Conservation (phyloP, 129 eudicot genomes). For the Erigeron canadensis region DNA sequence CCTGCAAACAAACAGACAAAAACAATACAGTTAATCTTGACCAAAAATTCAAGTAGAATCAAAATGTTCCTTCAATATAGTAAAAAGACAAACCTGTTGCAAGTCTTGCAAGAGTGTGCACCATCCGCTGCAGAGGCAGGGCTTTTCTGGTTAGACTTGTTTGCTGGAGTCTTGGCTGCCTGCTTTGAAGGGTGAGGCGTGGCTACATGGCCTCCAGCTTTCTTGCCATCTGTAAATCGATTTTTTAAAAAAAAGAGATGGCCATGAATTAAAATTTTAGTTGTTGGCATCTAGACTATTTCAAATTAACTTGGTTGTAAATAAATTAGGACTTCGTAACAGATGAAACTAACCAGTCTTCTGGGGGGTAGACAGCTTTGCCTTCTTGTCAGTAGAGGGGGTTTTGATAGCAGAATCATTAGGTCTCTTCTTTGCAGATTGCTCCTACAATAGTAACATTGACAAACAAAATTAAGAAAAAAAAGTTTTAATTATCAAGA, state of each 20-base stretch:
- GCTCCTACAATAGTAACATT: conserved; percentile 31
- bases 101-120: conserved; percentile 53
- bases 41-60: no score
- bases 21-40: background rate
- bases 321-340: background rate
- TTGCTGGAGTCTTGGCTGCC: conserved; percentile 51
- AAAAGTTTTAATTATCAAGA: no score
- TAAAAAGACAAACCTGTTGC: conserved; percentile 43
- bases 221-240: conserved; percentile 53
- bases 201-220: conserved; percentile 59
- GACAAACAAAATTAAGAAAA: no score
- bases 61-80: background rate
- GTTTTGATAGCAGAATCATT: conserved; percentile 57
- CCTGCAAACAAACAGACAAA: conserved; percentile 41
- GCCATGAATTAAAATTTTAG: background rate
- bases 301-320: background rate
- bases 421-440: conserved; percentile 72
- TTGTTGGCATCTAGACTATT: background rate
- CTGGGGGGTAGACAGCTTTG: conserved; percentile 72
- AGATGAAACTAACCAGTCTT: conserved; percentile 65
- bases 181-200: conserved; percentile 81
- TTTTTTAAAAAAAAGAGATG: no score
- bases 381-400: conserved; percentile 61
- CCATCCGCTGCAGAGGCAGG: conserved; percentile 60
- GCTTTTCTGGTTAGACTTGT: conserved; percentile 60